These are phyloP conservation scores for Pseudognaphalium luteoalbum DNA, from an alignment of 129 eudicot species.

Conservation along the genomic window DNA sequence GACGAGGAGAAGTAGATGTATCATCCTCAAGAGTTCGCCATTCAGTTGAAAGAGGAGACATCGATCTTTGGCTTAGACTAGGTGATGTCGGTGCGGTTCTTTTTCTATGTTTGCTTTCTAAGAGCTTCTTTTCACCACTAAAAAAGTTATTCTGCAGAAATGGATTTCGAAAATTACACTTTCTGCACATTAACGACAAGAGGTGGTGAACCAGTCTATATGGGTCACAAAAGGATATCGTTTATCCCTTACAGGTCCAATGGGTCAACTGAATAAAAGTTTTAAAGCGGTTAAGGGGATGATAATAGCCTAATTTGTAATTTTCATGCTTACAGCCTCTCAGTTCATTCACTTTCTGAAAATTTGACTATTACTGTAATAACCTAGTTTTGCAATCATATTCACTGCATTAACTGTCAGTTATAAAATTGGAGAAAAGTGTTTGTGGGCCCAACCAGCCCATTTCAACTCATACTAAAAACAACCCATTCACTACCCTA, in stretches of 20 bases:
- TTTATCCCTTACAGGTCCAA: background rate
- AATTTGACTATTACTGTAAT: background rate
- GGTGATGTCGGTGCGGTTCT: slow-evolving; percentile 46
- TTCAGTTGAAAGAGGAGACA: slow-evolving; percentile 49
- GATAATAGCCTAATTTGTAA: background rate
- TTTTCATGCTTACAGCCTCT: background rate
- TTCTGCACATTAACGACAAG: background rate
- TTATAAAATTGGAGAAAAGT: background rate
- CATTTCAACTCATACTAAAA: no score
- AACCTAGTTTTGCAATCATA: background rate
- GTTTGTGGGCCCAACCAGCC: background rate
- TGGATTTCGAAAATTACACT: slow-evolving; percentile 1
- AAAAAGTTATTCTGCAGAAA: slow-evolving; percentile 64
- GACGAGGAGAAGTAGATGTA: slow-evolving; percentile 52
- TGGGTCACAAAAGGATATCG: no score
- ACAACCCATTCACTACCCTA: no score
- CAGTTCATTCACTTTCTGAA: background rate
- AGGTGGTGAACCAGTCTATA: background rate
- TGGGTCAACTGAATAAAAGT: background rate
- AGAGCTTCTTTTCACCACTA: slow-evolving; percentile 56
- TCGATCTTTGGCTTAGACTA: slow-evolving; percentile 47
- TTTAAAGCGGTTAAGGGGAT: background rate
- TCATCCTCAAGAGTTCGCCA: slow-evolving; percentile 53
- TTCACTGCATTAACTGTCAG: background rate
- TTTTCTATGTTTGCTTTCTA: slow-evolving; percentile 52